Evolutionary conservation across 164 flowering plant genomes (phyloP).

Genomic region (Piper betle): DNA sequence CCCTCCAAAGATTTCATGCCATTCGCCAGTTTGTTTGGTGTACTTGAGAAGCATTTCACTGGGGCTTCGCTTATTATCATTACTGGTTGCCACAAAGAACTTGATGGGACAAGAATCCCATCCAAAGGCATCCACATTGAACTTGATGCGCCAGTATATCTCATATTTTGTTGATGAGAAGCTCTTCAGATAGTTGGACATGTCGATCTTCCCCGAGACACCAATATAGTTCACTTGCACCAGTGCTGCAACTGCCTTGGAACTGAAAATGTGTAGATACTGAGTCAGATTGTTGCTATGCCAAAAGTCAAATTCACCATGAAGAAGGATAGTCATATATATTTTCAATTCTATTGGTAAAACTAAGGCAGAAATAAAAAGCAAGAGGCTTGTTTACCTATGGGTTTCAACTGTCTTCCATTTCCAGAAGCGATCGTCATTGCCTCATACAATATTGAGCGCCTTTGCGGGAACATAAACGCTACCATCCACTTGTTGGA

Average conservation of each 20-base stretch:
- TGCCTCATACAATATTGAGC: conserved; percentile 12
- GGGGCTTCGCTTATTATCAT: conserved; percentile 2
- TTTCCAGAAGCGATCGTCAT: conserved; percentile 12
- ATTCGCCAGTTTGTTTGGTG: conserved; percentile 1
- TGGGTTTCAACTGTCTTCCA: conserved; percentile 5
- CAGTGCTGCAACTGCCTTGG: conserved; percentile 10
- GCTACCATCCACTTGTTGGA: neutral
- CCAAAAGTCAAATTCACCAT: no score
- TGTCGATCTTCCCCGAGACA: conserved; percentile 9
- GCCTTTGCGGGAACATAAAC: conserved; percentile 1
- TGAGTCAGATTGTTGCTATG: no score
- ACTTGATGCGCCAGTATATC: conserved; percentile 13
- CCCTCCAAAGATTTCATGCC: conserved; percentile 16
- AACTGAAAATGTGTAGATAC: conserved; percentile 1
- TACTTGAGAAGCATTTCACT: conserved; percentile 7
- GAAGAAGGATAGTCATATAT: no score
- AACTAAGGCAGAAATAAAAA: no score
- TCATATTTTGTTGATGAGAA: neutral
- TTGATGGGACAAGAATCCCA: conserved; percentile 17
- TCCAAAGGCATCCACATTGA: conserved; percentile 22
- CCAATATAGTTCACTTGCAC: conserved; percentile 22
- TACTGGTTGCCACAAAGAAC: conserved; percentile 5
- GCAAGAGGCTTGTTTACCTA: no score
- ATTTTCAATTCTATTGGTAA: no score
- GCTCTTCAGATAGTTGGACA: neutral